Conservation (phyloP, 108 stramenopile genomes). For the Seminavis robusta region DNA sequence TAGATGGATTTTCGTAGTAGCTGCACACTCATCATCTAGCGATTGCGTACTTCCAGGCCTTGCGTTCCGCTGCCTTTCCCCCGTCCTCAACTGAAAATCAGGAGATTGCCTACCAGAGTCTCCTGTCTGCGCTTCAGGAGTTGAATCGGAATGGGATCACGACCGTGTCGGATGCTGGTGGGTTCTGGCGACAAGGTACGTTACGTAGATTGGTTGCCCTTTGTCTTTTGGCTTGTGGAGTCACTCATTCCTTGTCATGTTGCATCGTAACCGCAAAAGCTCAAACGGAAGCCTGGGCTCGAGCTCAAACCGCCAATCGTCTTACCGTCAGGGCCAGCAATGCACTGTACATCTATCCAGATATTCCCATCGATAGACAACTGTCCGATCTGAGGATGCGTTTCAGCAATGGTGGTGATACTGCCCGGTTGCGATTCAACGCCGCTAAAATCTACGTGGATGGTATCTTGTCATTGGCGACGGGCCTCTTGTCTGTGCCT, state of each 20-base stretch:
- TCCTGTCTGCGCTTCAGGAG: too few relatives aligned
- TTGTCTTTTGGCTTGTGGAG: too few relatives aligned
- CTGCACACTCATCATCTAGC: too few relatives aligned
- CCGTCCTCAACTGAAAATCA: too few relatives aligned
- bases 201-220: too few relatives aligned
- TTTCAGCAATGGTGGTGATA: neutral
- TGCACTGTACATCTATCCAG: constrained; percentile 13
- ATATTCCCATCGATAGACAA: constrained; percentile 1
- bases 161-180: constrained; percentile 16
- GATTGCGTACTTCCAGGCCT: too few relatives aligned
- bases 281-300: constrained; percentile 6
- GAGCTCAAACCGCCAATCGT: neutral
- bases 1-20: too few relatives aligned
- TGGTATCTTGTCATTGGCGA: constrained; percentile 6
- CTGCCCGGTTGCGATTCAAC: constrained; percentile 7
- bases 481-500: constrained; percentile 7
- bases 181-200: constrained; percentile 17
- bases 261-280: too few relatives aligned
- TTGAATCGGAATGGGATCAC: too few relatives aligned
- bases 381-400: constrained; percentile 5
- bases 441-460: constrained; percentile 20
- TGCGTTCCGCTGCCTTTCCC: too few relatives aligned
- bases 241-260: too few relatives aligned
- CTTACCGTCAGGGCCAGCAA: constrained; percentile 9
- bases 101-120: too few relatives aligned